Evolutionary conservation across 805 yeast genomes (phyloP).

Genomic region (Hanseniaspora thailandica): DNA sequence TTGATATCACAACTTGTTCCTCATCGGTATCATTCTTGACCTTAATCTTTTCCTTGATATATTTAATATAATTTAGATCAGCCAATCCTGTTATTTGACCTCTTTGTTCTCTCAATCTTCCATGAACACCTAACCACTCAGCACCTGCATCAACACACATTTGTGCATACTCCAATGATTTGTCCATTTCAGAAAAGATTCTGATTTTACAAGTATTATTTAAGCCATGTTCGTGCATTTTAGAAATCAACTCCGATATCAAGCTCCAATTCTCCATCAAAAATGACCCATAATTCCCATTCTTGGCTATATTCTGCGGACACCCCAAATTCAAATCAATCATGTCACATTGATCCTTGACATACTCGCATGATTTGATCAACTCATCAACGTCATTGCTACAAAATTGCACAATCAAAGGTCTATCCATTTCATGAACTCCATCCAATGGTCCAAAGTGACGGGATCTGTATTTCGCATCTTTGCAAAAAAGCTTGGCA

Average conservation of each 20-base stretch:
- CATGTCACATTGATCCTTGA: conserved; percentile 82
- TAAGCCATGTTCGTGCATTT: conserved; percentile 40
- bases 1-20: conserved; percentile 63
- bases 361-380: conserved; percentile 66
- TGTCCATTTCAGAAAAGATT: conserved; percentile 72
- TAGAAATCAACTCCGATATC: conserved; percentile 57
- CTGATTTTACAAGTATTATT: conserved; percentile 75
- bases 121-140: conserved; percentile 87
- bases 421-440: conserved; percentile 47
- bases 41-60: conserved; percentile 66
- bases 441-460: conserved; percentile 74
- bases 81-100: conserved; percentile 95
- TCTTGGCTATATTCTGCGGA: conserved; percentile 93
- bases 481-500: conserved; percentile 77
- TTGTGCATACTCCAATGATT: conserved; percentile 74
- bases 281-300: conserved; percentile 92
- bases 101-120: conserved; percentile 92
- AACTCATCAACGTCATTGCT: conserved; percentile 87
- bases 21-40: conserved; percentile 36
- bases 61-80: conserved; percentile 72
- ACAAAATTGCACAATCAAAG: conserved; percentile 87
- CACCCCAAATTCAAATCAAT: conserved; percentile 93
- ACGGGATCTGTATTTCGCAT: conserved; percentile 64
- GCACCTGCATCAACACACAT: conserved; percentile 91
- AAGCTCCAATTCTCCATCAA: conserved; percentile 95